Evolutionary conservation across 495 filamentous ascomycete species (phyloP).

Genomic region (Amniculicola lignicola): DNA sequence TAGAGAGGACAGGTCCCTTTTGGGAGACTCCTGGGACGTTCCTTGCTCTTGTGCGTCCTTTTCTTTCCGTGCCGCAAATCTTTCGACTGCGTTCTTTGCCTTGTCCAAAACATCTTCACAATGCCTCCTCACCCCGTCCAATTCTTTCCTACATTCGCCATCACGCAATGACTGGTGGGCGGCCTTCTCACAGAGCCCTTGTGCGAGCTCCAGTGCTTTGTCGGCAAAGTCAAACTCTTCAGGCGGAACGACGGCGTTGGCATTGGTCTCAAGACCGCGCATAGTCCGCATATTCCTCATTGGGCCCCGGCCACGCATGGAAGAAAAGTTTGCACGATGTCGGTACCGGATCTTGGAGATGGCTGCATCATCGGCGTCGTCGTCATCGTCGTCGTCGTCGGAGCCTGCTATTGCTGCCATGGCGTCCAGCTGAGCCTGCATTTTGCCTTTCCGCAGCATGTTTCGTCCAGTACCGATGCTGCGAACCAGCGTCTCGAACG

Average conservation of each 20-base stretch:
- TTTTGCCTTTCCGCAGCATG: slow-evolving; percentile 75
- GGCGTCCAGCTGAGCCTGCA: slow-evolving; percentile 59
- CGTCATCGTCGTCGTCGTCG: slow-evolving; percentile 38
- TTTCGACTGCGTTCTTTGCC: slow-evolving; percentile 39
- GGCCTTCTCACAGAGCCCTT: slow-evolving; percentile 75
- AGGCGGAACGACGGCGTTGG: not conserved
- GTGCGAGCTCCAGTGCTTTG: slow-evolving; percentile 70
- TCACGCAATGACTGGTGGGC: slow-evolving; percentile 84
- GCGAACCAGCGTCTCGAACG: slow-evolving; percentile 76
- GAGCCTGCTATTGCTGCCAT: slow-evolving; percentile 49
- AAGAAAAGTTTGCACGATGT: slow-evolving; percentile 17
- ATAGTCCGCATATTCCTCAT: slow-evolving; percentile 4
- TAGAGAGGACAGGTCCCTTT: too few relatives aligned
- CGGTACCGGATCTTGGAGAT: slow-evolving; percentile 28
- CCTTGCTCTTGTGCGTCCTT: slow-evolving; percentile 3
- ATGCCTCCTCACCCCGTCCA: slow-evolving; percentile 61
- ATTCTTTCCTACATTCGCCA: slow-evolving; percentile 73
- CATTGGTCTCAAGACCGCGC: too few relatives aligned
- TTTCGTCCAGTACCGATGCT: slow-evolving; percentile 77
- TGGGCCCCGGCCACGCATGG: slow-evolving; percentile 16
- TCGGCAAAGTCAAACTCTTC: slow-evolving; percentile 67
- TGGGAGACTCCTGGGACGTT: not conserved
- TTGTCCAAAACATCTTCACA: slow-evolving; percentile 57
- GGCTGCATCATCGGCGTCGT: slow-evolving; percentile 43
- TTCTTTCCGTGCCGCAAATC: slow-evolving; percentile 15